Evolutionary conservation across 371 early-diverging fungal species (phyloP), one percentile per base, ranked within the genome.

Genomic region (Lichtheimia ramosa): DNA sequence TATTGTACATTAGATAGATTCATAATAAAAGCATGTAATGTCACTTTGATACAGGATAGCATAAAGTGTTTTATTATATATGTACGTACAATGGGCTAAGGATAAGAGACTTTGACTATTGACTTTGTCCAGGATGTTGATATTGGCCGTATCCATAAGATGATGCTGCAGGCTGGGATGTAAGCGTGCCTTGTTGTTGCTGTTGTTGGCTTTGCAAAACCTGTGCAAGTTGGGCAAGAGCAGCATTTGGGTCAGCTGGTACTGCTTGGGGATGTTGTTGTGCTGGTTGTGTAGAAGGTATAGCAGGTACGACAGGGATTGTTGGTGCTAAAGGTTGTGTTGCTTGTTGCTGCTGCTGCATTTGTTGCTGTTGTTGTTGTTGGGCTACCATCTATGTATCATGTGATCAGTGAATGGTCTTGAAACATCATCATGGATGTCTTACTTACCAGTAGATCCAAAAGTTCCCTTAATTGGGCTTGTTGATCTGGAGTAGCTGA

Each of bases 191-290:
- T 57, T 49, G 54, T 28, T 60, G 65, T 23, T 51, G 59, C 8
- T 60, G 65, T 28, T 64, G 62, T 20, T 64, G 69, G 23, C 39
- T 58, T 51, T 69, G 65, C 18, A 69, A 59, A 21, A 62, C 18
- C 28, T 68, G 64, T 7, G 64, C 62, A 13, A 68, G 42, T 16
- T 68, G 68, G 28, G 42, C 57, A 10, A 68, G 55, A 23, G 65
- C 61, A 27, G 25, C 34, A 23, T 61, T 58, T 20, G 65, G 48
- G 21, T 34, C 58, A 0, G 60, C 23, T 25, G 41, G 28, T n/a
- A 51, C 48, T 54, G 54, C 53, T 13, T 43, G 48, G 18, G 58
- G 52, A 27, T 14, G 54, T 7, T 24, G 56, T 18, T 40, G 57
- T 34, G 16, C 24, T 41, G 41, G 52, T 25, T 25, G 50, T 27